Evolutionary conservation across 2,329 filamentous ascomycete genomes (phyloP).

Genomic region (Ceratocystiopsis brevicomis): DNA sequence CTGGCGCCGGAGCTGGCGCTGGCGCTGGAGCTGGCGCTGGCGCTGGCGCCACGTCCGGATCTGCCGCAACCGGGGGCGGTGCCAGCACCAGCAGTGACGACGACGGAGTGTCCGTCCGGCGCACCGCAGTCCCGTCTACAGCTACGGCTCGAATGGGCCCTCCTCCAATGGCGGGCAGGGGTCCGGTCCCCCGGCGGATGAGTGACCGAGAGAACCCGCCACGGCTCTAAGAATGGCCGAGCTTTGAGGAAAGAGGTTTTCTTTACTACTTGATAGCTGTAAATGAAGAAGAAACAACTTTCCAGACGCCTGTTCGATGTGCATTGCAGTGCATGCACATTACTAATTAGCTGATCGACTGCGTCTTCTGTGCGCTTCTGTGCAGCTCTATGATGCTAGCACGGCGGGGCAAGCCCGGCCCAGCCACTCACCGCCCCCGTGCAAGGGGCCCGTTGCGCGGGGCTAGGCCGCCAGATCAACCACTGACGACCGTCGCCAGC

Average conservation of each 20-base stretch:
- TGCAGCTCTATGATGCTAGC: conserved; percentile 1
- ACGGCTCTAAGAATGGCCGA: conserved; percentile 2
- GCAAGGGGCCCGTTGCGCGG: no score
- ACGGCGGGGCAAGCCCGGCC: not conserved
- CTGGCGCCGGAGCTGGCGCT: not conserved
- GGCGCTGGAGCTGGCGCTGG: not conserved
- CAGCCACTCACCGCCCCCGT: not conserved
- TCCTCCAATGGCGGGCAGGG: not conserved
- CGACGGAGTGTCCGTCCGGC: not conserved
- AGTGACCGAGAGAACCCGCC: conserved; percentile 9
- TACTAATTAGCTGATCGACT: not conserved
- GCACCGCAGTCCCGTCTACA: not conserved
- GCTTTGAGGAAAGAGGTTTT: not conserved
- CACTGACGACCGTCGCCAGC: no score
- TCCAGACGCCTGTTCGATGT: not conserved
- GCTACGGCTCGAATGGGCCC: not conserved
- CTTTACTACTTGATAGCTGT: not conserved
- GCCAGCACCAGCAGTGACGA: not conserved
- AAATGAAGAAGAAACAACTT: not conserved
- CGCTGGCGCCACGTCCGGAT: not conserved
- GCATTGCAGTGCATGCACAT: not conserved
- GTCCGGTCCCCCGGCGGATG: conserved; percentile 1
- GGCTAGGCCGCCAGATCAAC: no score
- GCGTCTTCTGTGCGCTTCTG: conserved; percentile 6
- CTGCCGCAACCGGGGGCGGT: not conserved